phyloP scores from a whole-genome alignment of 768 basidiomycete species.

The Auricularia sp. region DNA sequence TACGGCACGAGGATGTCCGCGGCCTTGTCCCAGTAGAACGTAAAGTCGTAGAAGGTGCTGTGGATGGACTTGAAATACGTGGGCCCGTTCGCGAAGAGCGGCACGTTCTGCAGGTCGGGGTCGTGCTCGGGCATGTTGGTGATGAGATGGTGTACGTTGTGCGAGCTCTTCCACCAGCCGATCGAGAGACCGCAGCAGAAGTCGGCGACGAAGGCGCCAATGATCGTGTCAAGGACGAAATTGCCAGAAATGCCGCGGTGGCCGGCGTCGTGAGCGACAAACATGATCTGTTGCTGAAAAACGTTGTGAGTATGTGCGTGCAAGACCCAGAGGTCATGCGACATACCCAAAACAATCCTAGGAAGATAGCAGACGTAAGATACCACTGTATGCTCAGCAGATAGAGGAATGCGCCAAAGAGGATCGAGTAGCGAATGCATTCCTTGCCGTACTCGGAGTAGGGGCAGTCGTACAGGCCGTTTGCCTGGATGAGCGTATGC shows the following conservation, averaged over 20 bases:
- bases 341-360: conserved; percentile 69
- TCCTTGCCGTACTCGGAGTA: conserved; percentile 88
- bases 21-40: conserved; percentile 67
- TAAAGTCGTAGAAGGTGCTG: conserved; percentile 90
- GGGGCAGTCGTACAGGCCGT: conserved; percentile 77
- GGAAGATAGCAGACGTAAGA: conserved; percentile 61
- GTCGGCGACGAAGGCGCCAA: conserved; percentile 72
- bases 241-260: conserved; percentile 89
- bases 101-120: conserved; percentile 44
- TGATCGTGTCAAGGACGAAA: conserved; percentile 68
- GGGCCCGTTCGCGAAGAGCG: conserved; percentile 90
- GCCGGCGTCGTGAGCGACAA: conserved; percentile 87
- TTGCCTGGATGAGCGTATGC: conserved; percentile 61
- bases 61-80: conserved; percentile 77
- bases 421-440: conserved; percentile 62
- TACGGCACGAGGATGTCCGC: conserved; percentile 56
- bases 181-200: conserved; percentile 88
- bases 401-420: conserved; percentile 58
- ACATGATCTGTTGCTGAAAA: conserved; percentile 70
- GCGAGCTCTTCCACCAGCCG: conserved; percentile 70
- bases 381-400: conserved; percentile 39
- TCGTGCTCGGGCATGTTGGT: conserved; percentile 90
- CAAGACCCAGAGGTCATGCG: not conserved
- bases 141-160: conserved; percentile 93
- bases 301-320: not conserved